A percentile compares a stretch with the other conserved stretches of the same genome.
phyloP scores from a whole-genome alignment of 75 land plant species.

The Chamaecyparis obtusa region DNA sequence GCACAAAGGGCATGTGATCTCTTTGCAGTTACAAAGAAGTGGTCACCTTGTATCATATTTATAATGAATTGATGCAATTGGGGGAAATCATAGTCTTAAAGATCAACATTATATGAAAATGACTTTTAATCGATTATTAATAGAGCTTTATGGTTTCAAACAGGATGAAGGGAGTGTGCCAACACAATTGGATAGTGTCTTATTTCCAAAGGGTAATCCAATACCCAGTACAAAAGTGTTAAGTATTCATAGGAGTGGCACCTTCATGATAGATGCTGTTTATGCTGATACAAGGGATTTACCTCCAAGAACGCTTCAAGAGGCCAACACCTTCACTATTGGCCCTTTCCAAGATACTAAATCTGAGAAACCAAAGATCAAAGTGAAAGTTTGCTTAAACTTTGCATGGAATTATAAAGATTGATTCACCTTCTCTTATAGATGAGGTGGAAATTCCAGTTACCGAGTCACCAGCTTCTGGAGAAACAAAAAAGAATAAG shows the following conservation, averaged over 20 bases:
- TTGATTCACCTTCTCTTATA: constrained; percentile 58
- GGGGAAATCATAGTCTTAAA: no score
- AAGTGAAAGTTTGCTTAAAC: constrained; percentile 71
- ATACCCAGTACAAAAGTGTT: constrained; percentile 74
- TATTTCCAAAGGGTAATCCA: constrained; percentile 72
- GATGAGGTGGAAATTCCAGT: constrained; percentile 5
- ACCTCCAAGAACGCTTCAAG: constrained; percentile 43
- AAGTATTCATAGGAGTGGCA: constrained; percentile 45
- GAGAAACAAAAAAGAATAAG: constrained; percentile 2
- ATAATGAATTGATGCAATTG: no score
- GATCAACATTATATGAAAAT: no score
- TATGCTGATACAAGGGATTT: constrained; percentile 62
- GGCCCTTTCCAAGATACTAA: constrained; percentile 65
- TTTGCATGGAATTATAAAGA: constrained; percentile 73
- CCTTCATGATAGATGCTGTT: constrained; percentile 59
- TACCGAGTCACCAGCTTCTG: not conserved
- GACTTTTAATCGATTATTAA: no score
- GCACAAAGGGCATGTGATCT: no score
- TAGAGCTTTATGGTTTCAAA: no score
- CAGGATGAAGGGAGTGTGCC: constrained; percentile 22
- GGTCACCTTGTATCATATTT: no score
- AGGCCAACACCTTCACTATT: constrained; percentile 59
- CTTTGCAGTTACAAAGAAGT: no score
- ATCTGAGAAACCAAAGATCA: constrained; percentile 58
- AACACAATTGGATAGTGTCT: constrained; percentile 25